Conservation (phyloP, 2,329 filamentous ascomycete genomes). For the Epichloe aotearoae region DNA sequence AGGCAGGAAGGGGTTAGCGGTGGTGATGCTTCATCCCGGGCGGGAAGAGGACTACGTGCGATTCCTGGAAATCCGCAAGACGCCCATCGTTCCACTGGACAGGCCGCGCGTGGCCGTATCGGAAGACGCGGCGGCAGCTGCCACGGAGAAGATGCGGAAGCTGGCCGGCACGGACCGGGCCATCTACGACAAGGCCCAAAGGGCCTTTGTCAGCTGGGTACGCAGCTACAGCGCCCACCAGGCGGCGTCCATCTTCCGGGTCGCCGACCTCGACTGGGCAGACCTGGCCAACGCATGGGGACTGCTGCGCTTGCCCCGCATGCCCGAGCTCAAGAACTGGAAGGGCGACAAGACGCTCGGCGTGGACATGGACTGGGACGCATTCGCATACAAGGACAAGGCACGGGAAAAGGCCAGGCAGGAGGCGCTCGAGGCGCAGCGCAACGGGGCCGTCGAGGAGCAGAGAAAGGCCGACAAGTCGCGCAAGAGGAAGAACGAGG, state of each 20-base stretch:
- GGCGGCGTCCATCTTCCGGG: constrained; percentile 79
- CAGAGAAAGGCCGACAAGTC: constrained; percentile 28
- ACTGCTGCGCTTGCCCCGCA: constrained; percentile 72
- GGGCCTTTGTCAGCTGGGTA: constrained; percentile 87
- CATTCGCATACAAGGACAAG: constrained; percentile 60
- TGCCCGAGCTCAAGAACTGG: constrained; percentile 77
- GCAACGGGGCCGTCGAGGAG: constrained; percentile 23
- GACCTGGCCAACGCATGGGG: constrained; percentile 76
- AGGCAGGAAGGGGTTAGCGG: constrained; percentile 69
- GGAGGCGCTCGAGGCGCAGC: constrained; percentile 39
- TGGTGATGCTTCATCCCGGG: constrained; percentile 75
- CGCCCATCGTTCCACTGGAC: constrained; percentile 56
- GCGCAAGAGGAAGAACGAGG: constrained; percentile 48
- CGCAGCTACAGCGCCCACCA: constrained; percentile 85
- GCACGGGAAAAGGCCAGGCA: constrained; percentile 52
- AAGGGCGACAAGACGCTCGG: constrained; percentile 53
- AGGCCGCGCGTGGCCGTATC: constrained; percentile 43
- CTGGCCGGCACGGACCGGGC: constrained; percentile 38
- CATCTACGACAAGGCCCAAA: constrained; percentile 76
- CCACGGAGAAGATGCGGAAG: constrained; percentile 48
- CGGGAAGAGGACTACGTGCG: constrained; percentile 81
- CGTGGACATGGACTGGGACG: constrained; percentile 52
- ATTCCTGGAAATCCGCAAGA: constrained; percentile 78
- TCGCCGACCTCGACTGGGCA: constrained; percentile 71
- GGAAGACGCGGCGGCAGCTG: constrained; percentile 44